Percentiles rank a stretch among this genome's conserved stretches.
Evolutionary conservation across 176 grass and related monocot species (phyloP).

Genomic region (Aegilops bicornis): DNA sequence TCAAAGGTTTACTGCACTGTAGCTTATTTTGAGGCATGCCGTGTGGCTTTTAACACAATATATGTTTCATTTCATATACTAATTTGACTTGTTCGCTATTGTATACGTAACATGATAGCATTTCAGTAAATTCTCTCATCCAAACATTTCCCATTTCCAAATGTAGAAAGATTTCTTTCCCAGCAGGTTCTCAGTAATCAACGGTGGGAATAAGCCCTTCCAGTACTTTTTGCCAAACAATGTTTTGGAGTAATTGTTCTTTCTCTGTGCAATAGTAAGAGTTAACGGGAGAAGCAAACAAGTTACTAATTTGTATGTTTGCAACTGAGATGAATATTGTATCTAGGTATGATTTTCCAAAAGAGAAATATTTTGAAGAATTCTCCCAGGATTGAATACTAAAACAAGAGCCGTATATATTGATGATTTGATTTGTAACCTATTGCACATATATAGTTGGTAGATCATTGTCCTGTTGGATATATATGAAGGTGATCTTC

Average conservation of each 20-base stretch:
- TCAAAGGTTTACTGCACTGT: too few species aligned
- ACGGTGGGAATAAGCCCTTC: too few species aligned
- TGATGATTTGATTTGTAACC: background rate
- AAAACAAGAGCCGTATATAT: background rate
- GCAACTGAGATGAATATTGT: background rate
- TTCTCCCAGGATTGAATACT: background rate
- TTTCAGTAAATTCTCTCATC: too few species aligned
- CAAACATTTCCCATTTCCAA: too few species aligned
- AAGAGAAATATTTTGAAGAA: background rate
- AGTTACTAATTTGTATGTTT: conserved; percentile 52
- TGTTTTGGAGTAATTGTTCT: too few species aligned
- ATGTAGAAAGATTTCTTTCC: too few species aligned
- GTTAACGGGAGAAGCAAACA: conserved; percentile 48
- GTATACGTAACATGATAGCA: too few species aligned
- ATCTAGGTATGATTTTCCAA: background rate
- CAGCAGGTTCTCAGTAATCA: too few species aligned
- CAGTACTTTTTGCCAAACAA: too few species aligned
- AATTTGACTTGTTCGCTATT: background rate
- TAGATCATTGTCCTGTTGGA: conserved; percentile 73
- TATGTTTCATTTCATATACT: background rate
- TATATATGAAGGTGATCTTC: too few species aligned
- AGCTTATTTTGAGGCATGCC: background rate
- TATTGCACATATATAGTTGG: conserved; percentile 63
- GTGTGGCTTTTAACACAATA: background rate
- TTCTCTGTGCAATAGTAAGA: background rate